Evolutionary conservation across 179 eudicot genomes (phyloP), one percentile per base, ranked within the genome.

Genomic region (Beta macrorhiza): DNA sequence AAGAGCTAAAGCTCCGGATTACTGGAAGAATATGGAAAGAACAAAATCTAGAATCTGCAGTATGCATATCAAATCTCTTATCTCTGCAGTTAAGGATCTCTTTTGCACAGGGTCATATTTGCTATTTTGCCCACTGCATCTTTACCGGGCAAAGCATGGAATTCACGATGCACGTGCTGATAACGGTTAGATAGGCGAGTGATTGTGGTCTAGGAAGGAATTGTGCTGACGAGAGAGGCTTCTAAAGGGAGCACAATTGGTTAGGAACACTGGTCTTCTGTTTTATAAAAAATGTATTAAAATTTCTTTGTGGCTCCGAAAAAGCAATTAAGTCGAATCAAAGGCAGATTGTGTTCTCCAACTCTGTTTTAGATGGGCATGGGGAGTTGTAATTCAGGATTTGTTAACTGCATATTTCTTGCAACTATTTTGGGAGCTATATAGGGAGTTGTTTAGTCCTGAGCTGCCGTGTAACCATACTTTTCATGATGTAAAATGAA

Each of bases 1-100:
- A 87, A 67, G 88, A 87, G 84, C 83, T 87, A 5, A 87, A 85
- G 83, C 88, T 87, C n/a, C 82, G 88, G 72, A 84, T 57, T 25
- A 87, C 90, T 62, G 90, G 90, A 52, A 83, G 83, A 76, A 85
- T 87, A 53, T 87, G 88, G 81, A 87, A 83, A 79, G 90, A 87
- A 69, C 86, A 85, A 61, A 87, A 75, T 67, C 59, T 79, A 22
- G 87, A 87, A 51, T 80, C 87, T 9, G 83, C 83, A 19, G 25
- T 0, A 4, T 78, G 82, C 82, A 78, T 79, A 79, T 77, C 67
- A 37, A 82, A 29, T 29, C 32, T 29, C 32, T 29, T 29, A 61
- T 62, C 75, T 78, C 65, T 73, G 81, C 82, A 75, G 83, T 80
- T 83, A 75, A 12, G 51, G 4, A 42, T 78, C 75, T 20, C 55